Percentiles rank a stretch among this genome's conserved stretches.
phyloP scores from a whole-genome alignment of 345 rosid species.

The Populus tremula region DNA sequence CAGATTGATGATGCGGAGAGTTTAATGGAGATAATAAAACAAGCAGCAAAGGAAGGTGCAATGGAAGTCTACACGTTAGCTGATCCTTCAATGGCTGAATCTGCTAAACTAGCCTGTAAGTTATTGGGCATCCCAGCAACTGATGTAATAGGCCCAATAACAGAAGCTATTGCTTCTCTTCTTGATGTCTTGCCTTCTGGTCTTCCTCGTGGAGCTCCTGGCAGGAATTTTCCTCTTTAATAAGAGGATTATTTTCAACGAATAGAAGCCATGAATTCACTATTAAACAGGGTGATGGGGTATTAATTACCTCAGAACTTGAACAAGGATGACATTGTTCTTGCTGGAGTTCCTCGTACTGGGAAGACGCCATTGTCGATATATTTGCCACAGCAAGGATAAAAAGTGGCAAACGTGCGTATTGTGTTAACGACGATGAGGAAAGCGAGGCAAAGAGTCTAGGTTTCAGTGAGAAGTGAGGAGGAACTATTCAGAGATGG shows the following conservation, averaged over 20 bases:
- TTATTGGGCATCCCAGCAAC: slow-evolving; percentile 66
- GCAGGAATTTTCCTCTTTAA: slow-evolving; percentile 45
- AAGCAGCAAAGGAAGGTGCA: slow-evolving; percentile 85
- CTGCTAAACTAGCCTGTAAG: slow-evolving; percentile 64
- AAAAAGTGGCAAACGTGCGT: slow-evolving; percentile 82
- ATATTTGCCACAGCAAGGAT: slow-evolving; percentile 80
- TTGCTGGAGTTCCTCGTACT: slow-evolving; percentile 79
- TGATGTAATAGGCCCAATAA: slow-evolving; percentile 83
- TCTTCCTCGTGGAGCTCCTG: slow-evolving; percentile 70
- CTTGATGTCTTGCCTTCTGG: slow-evolving; percentile 81
- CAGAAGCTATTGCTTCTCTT: slow-evolving; percentile 74
- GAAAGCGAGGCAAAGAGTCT: slow-evolving; percentile 66
- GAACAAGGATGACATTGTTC: slow-evolving; percentile 64
- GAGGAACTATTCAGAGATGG: slow-evolving; percentile 77
- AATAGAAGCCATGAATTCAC: slow-evolving; percentile 84
- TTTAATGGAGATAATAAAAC: slow-evolving; percentile 68
- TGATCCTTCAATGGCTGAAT: slow-evolving; percentile 71
- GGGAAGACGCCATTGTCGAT: slow-evolving; percentile 84
- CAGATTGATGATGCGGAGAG: slow-evolving; percentile 72
- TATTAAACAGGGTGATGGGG: slow-evolving; percentile 87
- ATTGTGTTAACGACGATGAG: slow-evolving; percentile 72
- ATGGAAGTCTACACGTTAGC: slow-evolving; percentile 71
- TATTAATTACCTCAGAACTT: slow-evolving; percentile 64
- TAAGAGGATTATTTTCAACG: slow-evolving; percentile 64
- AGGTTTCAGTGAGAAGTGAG: slow-evolving; percentile 48